Conservation (phyloP, 768 basidiomycete genomes). For the Filobasidium floriforme region DNA sequence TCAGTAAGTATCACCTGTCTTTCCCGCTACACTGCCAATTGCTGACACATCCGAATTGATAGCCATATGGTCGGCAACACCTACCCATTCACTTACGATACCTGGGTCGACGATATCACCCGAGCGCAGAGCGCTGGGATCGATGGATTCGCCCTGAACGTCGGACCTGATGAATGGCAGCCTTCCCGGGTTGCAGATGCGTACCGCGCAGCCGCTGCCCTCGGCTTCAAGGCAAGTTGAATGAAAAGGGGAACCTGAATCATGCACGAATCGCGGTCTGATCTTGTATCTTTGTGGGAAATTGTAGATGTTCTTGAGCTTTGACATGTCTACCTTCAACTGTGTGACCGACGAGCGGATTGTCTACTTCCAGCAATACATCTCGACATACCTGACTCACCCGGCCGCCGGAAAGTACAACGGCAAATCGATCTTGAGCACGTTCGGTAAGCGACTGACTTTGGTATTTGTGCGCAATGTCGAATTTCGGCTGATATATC, state of each 20-base stretch:
- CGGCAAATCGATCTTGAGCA: slow-evolving; percentile 40
- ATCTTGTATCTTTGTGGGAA: neutral
- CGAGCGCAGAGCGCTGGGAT: slow-evolving; percentile 41
- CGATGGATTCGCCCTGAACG: slow-evolving; percentile 48
- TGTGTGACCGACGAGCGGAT: slow-evolving; percentile 33
- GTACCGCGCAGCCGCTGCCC: slow-evolving; percentile 37
- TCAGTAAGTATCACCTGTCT: slow-evolving; percentile 19
- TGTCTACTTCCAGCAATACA: slow-evolving; percentile 27
- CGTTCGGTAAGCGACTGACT: no score
- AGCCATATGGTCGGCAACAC: slow-evolving; percentile 43
- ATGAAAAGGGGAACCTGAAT: neutral
- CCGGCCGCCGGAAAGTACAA: slow-evolving; percentile 40
- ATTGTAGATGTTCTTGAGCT: slow-evolving; percentile 20
- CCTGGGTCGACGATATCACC: slow-evolving; percentile 43
- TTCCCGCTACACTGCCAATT: no score
- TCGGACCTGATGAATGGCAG: slow-evolving; percentile 44
- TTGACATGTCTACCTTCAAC: slow-evolving; percentile 40
- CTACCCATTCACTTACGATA: slow-evolving; percentile 36
- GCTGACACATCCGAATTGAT: neutral
- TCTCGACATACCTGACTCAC: slow-evolving; percentile 31
- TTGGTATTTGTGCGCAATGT: no score
- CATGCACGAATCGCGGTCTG: neutral
- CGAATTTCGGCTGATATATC: no score
- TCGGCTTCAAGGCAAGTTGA: slow-evolving; percentile 13
- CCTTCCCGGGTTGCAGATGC: slow-evolving; percentile 35